Conservation (phyloP, 192 early-diverging fungal genomes). For the Borealophlyctis nickersoniae region DNA sequence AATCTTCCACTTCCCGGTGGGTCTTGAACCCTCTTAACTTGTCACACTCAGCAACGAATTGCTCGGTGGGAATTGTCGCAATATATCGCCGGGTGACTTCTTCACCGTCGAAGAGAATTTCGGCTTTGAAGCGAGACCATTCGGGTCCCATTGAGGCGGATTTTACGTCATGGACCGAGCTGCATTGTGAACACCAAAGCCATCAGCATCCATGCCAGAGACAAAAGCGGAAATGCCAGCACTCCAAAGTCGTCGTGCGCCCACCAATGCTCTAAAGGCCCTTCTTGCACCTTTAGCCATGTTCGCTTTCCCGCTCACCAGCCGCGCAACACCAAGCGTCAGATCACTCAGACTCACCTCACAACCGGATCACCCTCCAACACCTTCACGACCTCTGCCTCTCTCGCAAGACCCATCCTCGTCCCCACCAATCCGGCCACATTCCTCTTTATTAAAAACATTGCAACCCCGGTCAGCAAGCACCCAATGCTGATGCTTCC, state of each 20-base stretch:
- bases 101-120: constrained; percentile 56
- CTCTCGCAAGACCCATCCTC: constrained; percentile 29
- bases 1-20: constrained; percentile 43
- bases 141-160: constrained; percentile 48
- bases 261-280: no score
- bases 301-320: background rate
- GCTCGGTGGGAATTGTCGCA: constrained; percentile 8
- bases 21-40: constrained; percentile 32
- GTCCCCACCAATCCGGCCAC: constrained; percentile 46
- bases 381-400: constrained; percentile 41
- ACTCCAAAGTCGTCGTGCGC: no score
- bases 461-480: constrained; percentile 41
- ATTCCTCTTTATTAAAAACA: constrained; percentile 50
- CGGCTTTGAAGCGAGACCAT: constrained; percentile 57
- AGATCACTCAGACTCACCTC: constrained; percentile 14
- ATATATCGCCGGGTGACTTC: constrained; percentile 48
- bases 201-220: no score
- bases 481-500: constrained; percentile 51
- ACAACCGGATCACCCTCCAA: constrained; percentile 52
- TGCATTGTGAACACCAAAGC: no score
- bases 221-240: background rate
- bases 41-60: constrained; percentile 20
- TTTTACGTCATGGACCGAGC: constrained; percentile 58
- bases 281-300: no score
- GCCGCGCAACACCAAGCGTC: background rate